Evolutionary conservation across 2,329 filamentous ascomycete species (phyloP), one percentile per base, ranked within the genome.

Genomic region (Cladophialophora chaetospira): DNA sequence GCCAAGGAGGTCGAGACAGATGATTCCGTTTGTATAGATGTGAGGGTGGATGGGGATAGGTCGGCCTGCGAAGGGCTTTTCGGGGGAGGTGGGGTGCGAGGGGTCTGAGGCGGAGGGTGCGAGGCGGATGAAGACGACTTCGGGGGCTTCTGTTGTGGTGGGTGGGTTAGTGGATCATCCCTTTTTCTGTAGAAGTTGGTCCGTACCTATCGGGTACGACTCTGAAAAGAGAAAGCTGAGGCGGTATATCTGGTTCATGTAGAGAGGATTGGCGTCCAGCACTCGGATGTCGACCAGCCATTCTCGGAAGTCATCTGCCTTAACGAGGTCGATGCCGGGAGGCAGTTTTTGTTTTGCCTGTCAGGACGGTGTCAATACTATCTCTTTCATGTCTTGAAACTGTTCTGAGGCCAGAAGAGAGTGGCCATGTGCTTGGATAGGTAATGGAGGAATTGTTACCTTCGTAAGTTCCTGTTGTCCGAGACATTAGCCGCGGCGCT

Each of bases 11-110:
- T 99, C 94, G 46, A 99, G 87, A 69, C 94, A 99, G 70, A 99
- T 99, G 72, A 97, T 96, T 66, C 94, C 94, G 73, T 99, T 99
- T 66, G 89, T 94, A 78, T 99, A 99, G 73, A 99, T 89, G 76
- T 99, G 94, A 2, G 94, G 94, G 69, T 99, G 94, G 72, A 96
- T 92, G 1, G 94, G 94, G 67, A 99, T 92, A 2, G 79, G 76
- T 38, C 82, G 80, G 36, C 73, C 72, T 0, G 75, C 71, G 35
- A 68, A 67, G 42, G 57, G 55, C 5, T 69, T 66, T 8, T 69
- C 61, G 21, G 55, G 13, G 4, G 55, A 58, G 19, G 61, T 45
- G 17, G 60, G 35, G 23, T 51, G 15, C 45, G 52, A 33, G 15
- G 63, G 48, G 51, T 46, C 11, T 50, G 23, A 38, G 21, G 82